Evolutionary conservation across 495 filamentous ascomycete species (phyloP), one percentile per base, ranked within the genome.

Genomic region (Polyplosphaeria fusca): DNA sequence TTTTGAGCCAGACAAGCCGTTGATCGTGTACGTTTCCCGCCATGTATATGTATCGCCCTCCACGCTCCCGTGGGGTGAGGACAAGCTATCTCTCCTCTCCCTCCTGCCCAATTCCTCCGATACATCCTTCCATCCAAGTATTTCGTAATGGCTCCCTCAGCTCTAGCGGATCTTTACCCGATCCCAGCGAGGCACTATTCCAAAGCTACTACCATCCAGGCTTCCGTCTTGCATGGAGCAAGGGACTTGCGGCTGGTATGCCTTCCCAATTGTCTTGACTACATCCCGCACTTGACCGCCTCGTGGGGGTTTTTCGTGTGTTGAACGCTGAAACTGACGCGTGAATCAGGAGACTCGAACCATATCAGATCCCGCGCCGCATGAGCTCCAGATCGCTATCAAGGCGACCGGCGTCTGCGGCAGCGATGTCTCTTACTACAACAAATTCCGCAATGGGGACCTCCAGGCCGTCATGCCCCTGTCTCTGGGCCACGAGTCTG

Each of bases 191-290:
- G 58, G 52, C 58, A 67, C 52, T 59, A 62, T 32, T 52, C 52
- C 39, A 67, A 64, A 61, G 58, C 53, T 50, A 48, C 52, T 5
- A 62, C 55, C 5, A 56, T 63, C 23, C 64, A 60, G 58, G 67
- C 67, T 18, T 68, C 67, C 3, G 65, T 70, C 44, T 47, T 70
- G 51, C 39, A 64, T 67, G 67, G 67, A 43, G 59, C 67, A 60
- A 68, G 61, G 58, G 64, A 70, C 41, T 56, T 70, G 57, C 59
- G 64, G 37, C 54, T 70, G 25, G 67, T 70, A 70, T 56, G 61
- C 46, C 39, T 24, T 47, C 47, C 52, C 62, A 55, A 16, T 58
- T 53, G 28, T 52, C 16, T 61, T 55, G 25, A 44, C 42, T 46
- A 32, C 30, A 56, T 51, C 60, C 63, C 49, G 46, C 65, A 47